These are phyloP conservation scores for Conticribra weissflogii DNA, from an alignment of 108 stramenopile species.

Conservation along the genomic window DNA sequence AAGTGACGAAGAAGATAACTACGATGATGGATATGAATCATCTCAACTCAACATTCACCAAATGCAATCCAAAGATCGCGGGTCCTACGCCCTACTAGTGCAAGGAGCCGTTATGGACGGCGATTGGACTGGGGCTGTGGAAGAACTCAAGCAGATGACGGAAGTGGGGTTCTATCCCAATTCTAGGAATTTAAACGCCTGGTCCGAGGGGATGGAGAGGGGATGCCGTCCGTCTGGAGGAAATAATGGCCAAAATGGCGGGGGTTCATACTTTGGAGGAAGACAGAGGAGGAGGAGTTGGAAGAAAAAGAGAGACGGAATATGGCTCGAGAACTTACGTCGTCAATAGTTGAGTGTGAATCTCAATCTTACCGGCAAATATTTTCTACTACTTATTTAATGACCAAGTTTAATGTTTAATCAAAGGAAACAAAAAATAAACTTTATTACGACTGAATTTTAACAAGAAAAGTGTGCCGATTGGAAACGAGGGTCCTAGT, in stretches of 20 bases:
- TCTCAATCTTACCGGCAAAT: background rate
- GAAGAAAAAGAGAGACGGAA: slow-evolving; percentile 74
- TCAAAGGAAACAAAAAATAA: too few relatives aligned
- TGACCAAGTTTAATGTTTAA: background rate
- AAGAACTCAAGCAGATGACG: slow-evolving; percentile 71
- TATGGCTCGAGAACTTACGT: slow-evolving; percentile 58
- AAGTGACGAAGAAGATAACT: slow-evolving; percentile 51
- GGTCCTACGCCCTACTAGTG: slow-evolving; percentile 75
- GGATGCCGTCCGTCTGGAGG: slow-evolving; percentile 30
- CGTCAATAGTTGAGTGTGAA: background rate
- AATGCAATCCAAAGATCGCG: slow-evolving; percentile 66
- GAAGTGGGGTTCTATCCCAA: slow-evolving; percentile 75
- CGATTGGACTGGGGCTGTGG: slow-evolving; percentile 70
- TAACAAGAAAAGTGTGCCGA: too few relatives aligned
- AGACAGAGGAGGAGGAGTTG: slow-evolving; percentile 60
- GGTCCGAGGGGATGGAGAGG: slow-evolving; percentile 63
- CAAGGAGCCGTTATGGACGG: slow-evolving; percentile 66
- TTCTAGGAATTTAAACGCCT: slow-evolving; percentile 66
- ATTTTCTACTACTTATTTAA: background rate
- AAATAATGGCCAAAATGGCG: slow-evolving; percentile 4
- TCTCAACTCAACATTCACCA: slow-evolving; percentile 37
- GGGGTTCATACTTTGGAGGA: slow-evolving; percentile 50
- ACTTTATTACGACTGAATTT: too few relatives aligned
- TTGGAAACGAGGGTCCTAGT: too few relatives aligned
- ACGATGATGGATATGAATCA: slow-evolving; percentile 30